Base-by-base conservation (phyloP, 345 rosid species). In the Gynandropsis gynandra region DNA sequence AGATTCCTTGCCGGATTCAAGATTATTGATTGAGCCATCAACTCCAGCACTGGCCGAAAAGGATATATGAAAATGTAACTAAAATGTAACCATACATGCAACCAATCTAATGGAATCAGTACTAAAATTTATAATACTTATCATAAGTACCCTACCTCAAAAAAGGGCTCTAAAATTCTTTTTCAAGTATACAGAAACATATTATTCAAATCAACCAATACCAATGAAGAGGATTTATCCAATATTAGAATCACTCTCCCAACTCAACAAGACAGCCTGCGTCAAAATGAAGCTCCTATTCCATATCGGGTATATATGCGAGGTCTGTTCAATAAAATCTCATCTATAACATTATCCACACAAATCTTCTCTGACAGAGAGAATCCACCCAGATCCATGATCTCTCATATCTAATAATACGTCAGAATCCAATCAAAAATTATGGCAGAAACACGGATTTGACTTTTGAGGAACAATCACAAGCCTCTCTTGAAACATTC, bases 21-120 rank as follows among this genome's bases (percentile, higher is more conserved):
- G 70, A 60, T 85, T 77, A 55, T 78, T 88, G 43, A 66, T 42
- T n/a, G 78, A 60, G 37, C 76, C 79, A 71, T 81, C 87, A 34
- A 59, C 56, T 44, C 77, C 80, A 55, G 37, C 69, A 44, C 95
- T 85, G 50, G 5, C 20, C 58, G 42, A 20, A 59, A 21, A 65
- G 37, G 18, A 65, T 24, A 39, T n/a, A 39, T 15, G 14, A n/a
- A 13, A 39, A 39, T n/a, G 16, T 13, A 39, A 39, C 42, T 0
- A 39, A 39, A 13, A 39, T 39, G n/a, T 11, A 12, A 47, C 10
- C 16, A 35, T 16, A 56, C n/a, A 6, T 10, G 34, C 1, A 63
- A 41, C 43, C 27, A 10, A 62, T 39, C 7, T 7, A 47, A 37
- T 34, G n/a, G 36, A 16, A 15, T 43, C 10, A 27, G 9, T 48